Evolutionary conservation across 1,284 basidiomycete species (phyloP), one percentile per base, ranked within the genome.

Genomic region (Ustilago tritici): DNA sequence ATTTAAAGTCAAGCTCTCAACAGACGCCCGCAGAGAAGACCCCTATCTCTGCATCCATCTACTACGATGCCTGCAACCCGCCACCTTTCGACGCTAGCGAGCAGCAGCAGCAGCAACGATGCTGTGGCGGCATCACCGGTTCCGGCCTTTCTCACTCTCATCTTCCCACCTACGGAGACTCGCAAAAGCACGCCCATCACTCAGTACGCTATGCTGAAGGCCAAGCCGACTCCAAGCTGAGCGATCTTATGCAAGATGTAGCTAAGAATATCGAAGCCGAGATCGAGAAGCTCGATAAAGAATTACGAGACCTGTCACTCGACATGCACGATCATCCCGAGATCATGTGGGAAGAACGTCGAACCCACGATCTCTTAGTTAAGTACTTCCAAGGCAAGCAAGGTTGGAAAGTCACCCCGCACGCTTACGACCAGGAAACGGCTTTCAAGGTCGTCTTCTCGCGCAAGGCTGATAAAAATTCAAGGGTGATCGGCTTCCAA

Each of bases 381-480:
- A 59, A 69, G 50, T 84, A 78, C 46, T 59, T 84, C 23, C 49
- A 53, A 4, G 38, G 53, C 35, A 70, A 78, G 61, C 36, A 69
- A 10, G 81, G 77, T 1, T 84, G 82, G 82, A 80, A 82, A 70
- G 71, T 83, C n/a, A 84, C 79, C 0, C 76, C 80, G 2, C 78
- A 82, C 38, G 86, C 81, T 0, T 81, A 83, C 43, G 85, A 80
- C 0, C 52, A 83, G 7, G 73, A 83, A 61, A 95, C 93, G 4
- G 93, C 93, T 2, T 95, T 92, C 90, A 87, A 89, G 65, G 93
- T 92, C 0, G 90, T 91, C 64, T 94, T 90, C 88, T 68, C 70
- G 38, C 73, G 82, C 62, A 75, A 77, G 50, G 56, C 69, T 1
- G 49, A 80, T 38, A 69, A 66, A 19, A 47, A 66, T 9, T 66